phyloP scores from a whole-genome alignment of 2,329 filamentous ascomycete genomes.

The Chaetomiaceae sp. region DNA sequence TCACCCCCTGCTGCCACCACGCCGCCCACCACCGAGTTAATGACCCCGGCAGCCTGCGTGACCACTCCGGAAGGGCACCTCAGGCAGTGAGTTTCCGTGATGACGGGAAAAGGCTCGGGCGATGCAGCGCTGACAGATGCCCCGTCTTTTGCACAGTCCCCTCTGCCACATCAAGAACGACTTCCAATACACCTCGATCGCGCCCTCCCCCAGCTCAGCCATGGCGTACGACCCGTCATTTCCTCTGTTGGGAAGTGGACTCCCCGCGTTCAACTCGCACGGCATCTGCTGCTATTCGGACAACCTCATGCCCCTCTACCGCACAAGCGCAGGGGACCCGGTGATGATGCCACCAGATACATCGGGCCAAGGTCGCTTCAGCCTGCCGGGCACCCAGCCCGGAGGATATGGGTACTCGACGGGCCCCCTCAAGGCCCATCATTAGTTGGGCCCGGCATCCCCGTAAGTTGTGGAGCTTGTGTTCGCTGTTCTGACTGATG shows the following conservation, averaged over 20 bases:
- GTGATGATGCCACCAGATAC: not conserved
- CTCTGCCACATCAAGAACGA: constrained; percentile 5
- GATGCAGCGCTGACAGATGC: constrained; percentile 3
- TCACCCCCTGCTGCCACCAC: constrained; percentile 9
- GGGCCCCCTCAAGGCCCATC: not conserved
- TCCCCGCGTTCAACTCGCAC: not conserved
- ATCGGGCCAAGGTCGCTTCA: not conserved
- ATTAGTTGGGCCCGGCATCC: not conserved
- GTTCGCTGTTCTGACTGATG: not conserved
- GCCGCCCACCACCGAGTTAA: constrained; percentile 1
- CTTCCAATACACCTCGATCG: constrained; percentile 1
- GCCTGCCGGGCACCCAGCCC: constrained; percentile 1
- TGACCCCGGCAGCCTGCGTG: not conserved
- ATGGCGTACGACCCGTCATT: not conserved
- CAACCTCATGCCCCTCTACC: constrained; percentile 2
- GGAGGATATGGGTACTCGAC: constrained; percentile 5
- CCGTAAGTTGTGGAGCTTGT: not conserved
- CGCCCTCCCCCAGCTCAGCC: constrained; percentile 1
- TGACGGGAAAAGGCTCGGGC: not conserved
- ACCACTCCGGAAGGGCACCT: not conserved
- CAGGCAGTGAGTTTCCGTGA: constrained; percentile 4
- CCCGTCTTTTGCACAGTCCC: not conserved
- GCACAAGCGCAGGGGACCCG: not conserved
- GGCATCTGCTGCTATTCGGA: constrained; percentile 6
- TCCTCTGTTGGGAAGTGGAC: not conserved